phyloP scores from a whole-genome alignment of 179 eudicot species.

The Gypsophila paniculata region DNA sequence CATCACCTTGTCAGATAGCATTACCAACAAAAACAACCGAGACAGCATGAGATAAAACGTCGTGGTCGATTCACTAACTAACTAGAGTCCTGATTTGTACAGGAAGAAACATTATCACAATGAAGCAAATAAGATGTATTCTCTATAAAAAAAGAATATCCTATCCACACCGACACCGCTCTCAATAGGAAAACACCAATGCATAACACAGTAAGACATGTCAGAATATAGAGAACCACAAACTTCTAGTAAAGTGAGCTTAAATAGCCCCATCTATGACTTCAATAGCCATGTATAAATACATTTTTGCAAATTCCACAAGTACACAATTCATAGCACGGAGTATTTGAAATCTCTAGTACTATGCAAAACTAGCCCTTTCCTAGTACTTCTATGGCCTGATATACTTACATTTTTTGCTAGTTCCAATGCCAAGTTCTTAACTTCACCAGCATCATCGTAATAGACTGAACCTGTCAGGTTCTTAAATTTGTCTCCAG shows the following conservation, averaged over 20 bases:
- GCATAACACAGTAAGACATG: background rate
- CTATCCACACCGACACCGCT: background rate
- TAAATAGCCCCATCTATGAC: no score
- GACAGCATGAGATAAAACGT: background rate
- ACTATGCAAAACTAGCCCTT: background rate
- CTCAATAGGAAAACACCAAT: background rate
- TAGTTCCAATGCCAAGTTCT: conserved; percentile 82
- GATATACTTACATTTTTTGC: conserved; percentile 56
- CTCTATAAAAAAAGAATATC: background rate
- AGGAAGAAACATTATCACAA: background rate
- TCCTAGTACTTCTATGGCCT: background rate
- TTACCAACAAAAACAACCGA: background rate
- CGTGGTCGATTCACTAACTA: background rate
- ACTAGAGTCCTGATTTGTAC: background rate
- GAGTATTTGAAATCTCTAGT: background rate
- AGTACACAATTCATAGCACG: background rate
- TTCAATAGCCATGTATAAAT: no score
- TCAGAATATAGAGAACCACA: no score
- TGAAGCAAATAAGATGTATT: background rate
- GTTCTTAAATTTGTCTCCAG: conserved; percentile 72
- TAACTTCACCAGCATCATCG: conserved; percentile 76
- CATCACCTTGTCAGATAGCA: background rate
- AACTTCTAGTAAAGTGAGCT: no score
- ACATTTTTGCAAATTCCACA: no score
- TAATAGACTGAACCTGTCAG: conserved; percentile 85